Evolutionary conservation across 768 basidiomycete species (phyloP).

Genomic region (Suillus cothurnatus): DNA sequence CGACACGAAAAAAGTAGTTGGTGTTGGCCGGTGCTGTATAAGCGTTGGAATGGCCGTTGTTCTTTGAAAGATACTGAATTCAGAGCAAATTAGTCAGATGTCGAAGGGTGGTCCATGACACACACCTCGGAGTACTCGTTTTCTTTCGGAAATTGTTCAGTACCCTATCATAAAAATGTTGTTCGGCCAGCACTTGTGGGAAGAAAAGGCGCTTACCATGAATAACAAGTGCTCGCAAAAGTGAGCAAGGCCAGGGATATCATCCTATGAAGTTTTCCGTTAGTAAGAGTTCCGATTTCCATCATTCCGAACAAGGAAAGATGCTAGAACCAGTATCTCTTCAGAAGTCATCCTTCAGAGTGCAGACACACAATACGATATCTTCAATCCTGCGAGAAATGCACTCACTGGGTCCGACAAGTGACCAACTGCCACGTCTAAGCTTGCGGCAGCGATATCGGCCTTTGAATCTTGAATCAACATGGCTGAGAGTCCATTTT

Average conservation of each 20-base stretch:
- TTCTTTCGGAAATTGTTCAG: conserved; percentile 82
- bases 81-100: not conserved
- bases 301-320: not conserved
- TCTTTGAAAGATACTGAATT: conserved; percentile 70
- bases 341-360: not conserved
- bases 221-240: conserved; percentile 97
- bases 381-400: not conserved
- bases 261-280: conserved; percentile 48
- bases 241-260: conserved; percentile 92
- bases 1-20: conserved; percentile 81
- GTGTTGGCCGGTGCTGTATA: conserved; percentile 92
- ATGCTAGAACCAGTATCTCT: not conserved
- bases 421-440: conserved; percentile 95
- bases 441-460: conserved; percentile 93
- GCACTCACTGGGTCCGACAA: conserved; percentile 83
- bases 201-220: conserved; percentile 61
- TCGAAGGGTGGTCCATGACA: not conserved
- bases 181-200: not conserved
- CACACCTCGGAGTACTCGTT: conserved; percentile 90
- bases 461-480: conserved; percentile 82
- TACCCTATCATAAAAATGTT: conserved; percentile 52
- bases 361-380: not conserved
- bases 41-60: conserved; percentile 89
- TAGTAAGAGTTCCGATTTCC: not conserved
- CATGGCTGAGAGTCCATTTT: conserved; percentile 87